Conservation (phyloP, 176 grass and related monocot species). For the Luzula sylvatica region DNA sequence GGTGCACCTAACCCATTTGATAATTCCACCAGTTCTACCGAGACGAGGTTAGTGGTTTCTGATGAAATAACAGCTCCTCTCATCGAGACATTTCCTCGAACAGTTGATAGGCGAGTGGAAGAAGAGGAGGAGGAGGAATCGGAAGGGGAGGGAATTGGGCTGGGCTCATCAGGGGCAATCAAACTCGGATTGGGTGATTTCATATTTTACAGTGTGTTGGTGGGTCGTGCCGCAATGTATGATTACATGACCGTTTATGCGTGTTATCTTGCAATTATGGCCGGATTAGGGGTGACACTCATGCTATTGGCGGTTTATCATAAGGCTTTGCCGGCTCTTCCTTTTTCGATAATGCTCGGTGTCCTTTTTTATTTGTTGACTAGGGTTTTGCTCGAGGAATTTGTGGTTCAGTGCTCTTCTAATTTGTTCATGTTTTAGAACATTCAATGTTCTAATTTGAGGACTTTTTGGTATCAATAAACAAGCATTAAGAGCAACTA, state of each 20-base stretch:
- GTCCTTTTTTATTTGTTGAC: constrained; percentile 79
- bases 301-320: constrained; percentile 19
- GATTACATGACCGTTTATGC: constrained; percentile 89
- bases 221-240: constrained; percentile 75
- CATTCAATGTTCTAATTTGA: no score
- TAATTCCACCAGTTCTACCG: constrained; percentile 22
- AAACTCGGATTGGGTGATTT: constrained; percentile 94
- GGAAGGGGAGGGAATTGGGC: constrained; percentile 54
- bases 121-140: constrained; percentile 21
- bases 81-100: constrained; percentile 6
- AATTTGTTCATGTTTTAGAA: constrained; percentile 91
- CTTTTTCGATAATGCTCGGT: constrained; percentile 41
- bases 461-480: no score
- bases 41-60: constrained; percentile 11
- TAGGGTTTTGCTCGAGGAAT: constrained; percentile 38
- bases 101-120: background rate
- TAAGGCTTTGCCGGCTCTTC: constrained; percentile 34
- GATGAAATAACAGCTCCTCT: constrained; percentile 12
- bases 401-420: constrained; percentile 51
- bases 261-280: constrained; percentile 34
- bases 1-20: constrained; percentile 25
- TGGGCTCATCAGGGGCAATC: constrained; percentile 65
- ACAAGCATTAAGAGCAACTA: no score
- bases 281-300: constrained; percentile 22
- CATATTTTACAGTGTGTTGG: constrained; percentile 93